Conservation (phyloP, 192 early-diverging fungal species). For the Backusella mclennaniae region DNA sequence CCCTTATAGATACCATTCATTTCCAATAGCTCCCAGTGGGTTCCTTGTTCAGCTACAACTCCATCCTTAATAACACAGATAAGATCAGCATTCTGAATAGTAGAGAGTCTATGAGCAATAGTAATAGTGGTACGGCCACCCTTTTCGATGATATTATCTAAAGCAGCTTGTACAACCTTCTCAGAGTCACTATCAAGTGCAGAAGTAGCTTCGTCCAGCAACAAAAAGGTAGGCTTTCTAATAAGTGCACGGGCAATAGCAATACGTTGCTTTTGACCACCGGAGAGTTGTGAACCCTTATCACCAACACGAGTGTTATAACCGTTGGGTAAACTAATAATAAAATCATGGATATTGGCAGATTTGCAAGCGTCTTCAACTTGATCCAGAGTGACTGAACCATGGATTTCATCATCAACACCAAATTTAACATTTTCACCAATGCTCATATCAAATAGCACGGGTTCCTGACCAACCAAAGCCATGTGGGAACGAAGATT, state of each 20-base stretch:
- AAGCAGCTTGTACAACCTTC: conserved; percentile 65
- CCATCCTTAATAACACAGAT: conserved; percentile 83
- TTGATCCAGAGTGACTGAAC: conserved; percentile 42
- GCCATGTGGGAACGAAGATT: conserved; percentile 74
- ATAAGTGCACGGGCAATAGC: conserved; percentile 84
- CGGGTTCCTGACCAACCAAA: conserved; percentile 93
- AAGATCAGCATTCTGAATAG: conserved; percentile 75
- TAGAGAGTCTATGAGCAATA: conserved; percentile 72
- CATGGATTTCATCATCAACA: conserved; percentile 44
- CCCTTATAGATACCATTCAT: conserved; percentile 56
- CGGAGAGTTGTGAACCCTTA: conserved; percentile 55
- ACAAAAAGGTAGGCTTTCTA: conserved; percentile 73
- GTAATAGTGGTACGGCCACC: conserved; percentile 68
- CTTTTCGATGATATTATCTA: conserved; percentile 59
- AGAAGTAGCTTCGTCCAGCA: conserved; percentile 83
- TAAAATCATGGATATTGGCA: conserved; percentile 65
- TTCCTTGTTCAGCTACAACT: conserved; percentile 69
- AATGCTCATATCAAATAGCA: conserved; percentile 87
- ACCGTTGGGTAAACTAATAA: conserved; percentile 51
- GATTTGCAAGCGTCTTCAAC: conserved; percentile 50
- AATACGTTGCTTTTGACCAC: conserved; percentile 76
- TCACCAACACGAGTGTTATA: conserved; percentile 68
- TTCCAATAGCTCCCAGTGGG: conserved; percentile 71
- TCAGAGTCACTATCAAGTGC: conserved; percentile 72
- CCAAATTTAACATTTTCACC: conserved; percentile 88